These are phyloP conservation scores for Pseudopithomyces chartarum DNA, from an alignment of 2,329 filamentous ascomycete genomes.

Conservation along the genomic window DNA sequence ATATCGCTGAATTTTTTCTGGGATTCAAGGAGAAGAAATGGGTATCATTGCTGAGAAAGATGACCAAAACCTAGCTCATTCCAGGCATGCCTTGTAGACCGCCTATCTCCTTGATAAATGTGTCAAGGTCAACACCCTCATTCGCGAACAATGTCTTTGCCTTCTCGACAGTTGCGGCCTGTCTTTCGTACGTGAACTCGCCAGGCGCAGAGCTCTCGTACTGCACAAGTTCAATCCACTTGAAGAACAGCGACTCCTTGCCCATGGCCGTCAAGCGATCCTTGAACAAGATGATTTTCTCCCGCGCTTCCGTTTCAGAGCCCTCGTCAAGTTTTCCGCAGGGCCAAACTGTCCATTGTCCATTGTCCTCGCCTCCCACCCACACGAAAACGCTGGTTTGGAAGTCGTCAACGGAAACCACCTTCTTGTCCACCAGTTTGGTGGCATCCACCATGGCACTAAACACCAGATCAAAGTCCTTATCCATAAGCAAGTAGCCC, in stretches of 20 bases:
- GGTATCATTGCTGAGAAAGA: background rate
- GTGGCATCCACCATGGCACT: slow-evolving; percentile 77
- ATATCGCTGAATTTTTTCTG: too few relatives aligned
- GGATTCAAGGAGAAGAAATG: background rate
- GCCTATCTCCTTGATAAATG: slow-evolving; percentile 74
- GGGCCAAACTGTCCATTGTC: slow-evolving; percentile 75
- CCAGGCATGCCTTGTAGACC: slow-evolving; percentile 63
- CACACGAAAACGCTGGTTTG: slow-evolving; percentile 64
- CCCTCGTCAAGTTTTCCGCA: slow-evolving; percentile 56
- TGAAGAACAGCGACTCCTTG: slow-evolving; percentile 88
- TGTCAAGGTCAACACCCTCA: slow-evolving; percentile 80
- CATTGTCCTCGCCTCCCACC: slow-evolving; percentile 48
- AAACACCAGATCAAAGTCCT: slow-evolving; percentile 88
- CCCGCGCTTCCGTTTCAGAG: slow-evolving; percentile 66
- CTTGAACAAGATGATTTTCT: slow-evolving; percentile 80
- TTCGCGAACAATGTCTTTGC: slow-evolving; percentile 76
- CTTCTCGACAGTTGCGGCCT: slow-evolving; percentile 72
- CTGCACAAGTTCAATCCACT: slow-evolving; percentile 91
- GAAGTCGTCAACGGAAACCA: slow-evolving; percentile 68
- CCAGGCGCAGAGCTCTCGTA: slow-evolving; percentile 80
- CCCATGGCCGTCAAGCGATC: slow-evolving; percentile 75
- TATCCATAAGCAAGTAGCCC: slow-evolving; percentile 83
- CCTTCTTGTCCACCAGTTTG: slow-evolving; percentile 67
- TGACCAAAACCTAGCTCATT: slow-evolving; percentile 13
- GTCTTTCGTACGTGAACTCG: slow-evolving; percentile 76